These are phyloP conservation scores for Paulownia fortunei DNA, from an alignment of 257 asterid species.

Conservation along the genomic window DNA sequence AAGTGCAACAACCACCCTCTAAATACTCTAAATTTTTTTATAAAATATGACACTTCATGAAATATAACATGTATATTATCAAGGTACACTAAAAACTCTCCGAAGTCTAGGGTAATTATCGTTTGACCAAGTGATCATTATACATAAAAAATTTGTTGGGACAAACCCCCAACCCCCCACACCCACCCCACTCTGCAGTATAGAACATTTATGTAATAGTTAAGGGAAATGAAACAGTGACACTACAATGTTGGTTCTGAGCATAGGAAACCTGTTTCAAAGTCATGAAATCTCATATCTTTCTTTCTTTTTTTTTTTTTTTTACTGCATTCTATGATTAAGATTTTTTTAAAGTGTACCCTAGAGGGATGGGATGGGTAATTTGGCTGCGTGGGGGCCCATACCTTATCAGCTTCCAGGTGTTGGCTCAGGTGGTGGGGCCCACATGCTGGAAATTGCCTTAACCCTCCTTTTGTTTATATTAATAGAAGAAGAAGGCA, in stretches of 20 bases:
- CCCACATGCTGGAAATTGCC: slow-evolving; percentile 67
- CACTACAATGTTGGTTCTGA: background rate
- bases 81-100: background rate
- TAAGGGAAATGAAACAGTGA: slow-evolving; percentile 33
- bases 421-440: slow-evolving; percentile 76
- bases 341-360: background rate
- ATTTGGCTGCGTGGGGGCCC: slow-evolving; percentile 70
- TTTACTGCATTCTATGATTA: slow-evolving; percentile 24
- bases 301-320: background rate
- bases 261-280: slow-evolving; percentile 24
- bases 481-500: slow-evolving; percentile 9
- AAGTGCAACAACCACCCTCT: too few relatives aligned
- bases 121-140: background rate
- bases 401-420: slow-evolving; percentile 79
- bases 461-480: slow-evolving; percentile 26
- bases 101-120: background rate
- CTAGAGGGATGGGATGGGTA: slow-evolving; percentile 56
- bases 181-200: background rate
- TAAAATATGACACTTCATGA: too few relatives aligned
- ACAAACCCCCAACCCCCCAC: too few relatives aligned
- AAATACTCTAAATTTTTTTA: too few relatives aligned
- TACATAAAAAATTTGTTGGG: background rate
- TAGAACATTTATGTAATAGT: background rate
- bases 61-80: too few relatives aligned
- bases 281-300: background rate